Percentiles rank a stretch among this genome's conserved stretches.
These are phyloP conservation scores for Macrotyloma uniflorum DNA, from an alignment of 306 rosid species.

Conservation along the genomic window DNA sequence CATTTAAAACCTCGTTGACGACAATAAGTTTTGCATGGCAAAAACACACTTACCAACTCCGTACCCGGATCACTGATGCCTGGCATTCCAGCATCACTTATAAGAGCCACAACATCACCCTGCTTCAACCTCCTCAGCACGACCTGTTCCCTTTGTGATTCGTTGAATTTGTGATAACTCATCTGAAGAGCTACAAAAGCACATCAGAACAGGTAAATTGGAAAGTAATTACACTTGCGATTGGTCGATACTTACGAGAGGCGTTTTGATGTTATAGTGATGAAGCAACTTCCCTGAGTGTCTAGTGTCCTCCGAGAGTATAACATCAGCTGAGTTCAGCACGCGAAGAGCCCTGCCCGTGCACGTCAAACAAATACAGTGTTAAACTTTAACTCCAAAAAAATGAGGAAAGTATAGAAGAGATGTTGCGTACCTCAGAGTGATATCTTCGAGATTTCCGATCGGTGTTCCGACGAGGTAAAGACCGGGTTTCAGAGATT, in stretches of 20 bases:
- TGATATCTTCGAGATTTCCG: conserved; percentile 63
- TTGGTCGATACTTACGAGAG: conserved; percentile 61
- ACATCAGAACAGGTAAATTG: conserved; percentile 38
- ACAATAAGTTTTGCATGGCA: not conserved
- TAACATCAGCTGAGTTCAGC: conserved; percentile 72
- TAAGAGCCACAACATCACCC: conserved; percentile 87
- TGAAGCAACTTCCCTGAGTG: conserved; percentile 92
- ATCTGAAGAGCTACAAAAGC: conserved; percentile 56
- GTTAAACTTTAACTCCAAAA: not conserved
- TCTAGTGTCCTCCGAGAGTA: conserved; percentile 92
- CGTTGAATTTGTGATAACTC: conserved; percentile 95
- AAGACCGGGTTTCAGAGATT: conserved; percentile 65
- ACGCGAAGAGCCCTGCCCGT: conserved; percentile 79
- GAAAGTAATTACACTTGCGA: not conserved
- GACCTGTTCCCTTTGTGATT: conserved; percentile 75
- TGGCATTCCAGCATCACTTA: conserved; percentile 90
- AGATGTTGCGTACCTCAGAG: conserved; percentile 55
- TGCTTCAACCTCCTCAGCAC: conserved; percentile 84
- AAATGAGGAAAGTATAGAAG: not conserved
- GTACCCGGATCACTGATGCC: conserved; percentile 95
- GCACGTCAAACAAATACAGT: not conserved
- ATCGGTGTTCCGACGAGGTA: conserved; percentile 92
- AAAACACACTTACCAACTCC: conserved; percentile 67
- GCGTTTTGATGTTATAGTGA: conserved; percentile 78
- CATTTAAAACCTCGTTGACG: not conserved